phyloP scores from a whole-genome alignment of 495 filamentous ascomycete genomes.

The Sporormia fimetaria region DNA sequence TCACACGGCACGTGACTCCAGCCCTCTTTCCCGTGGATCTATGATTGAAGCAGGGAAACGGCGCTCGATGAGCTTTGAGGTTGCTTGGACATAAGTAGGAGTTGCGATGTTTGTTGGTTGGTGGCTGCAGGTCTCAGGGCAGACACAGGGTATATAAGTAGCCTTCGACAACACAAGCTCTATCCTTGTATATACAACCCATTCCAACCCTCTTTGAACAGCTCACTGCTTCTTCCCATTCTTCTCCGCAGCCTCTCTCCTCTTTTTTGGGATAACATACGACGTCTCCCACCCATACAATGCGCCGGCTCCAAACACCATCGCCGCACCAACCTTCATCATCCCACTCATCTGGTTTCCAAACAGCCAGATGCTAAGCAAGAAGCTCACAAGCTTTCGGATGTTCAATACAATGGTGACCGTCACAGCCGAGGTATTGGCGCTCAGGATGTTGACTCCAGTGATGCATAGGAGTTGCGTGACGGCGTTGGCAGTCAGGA shows the following conservation, averaged over 20 bases:
- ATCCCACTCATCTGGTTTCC: slow-evolving; percentile 66
- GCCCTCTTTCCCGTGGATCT: too few relatives aligned
- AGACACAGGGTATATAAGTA: too few relatives aligned
- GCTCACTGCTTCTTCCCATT: slow-evolving; percentile 8
- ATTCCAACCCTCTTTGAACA: too few relatives aligned
- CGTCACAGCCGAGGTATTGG: slow-evolving; percentile 76
- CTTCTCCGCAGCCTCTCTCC: slow-evolving; percentile 6
- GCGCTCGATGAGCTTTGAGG: too few relatives aligned
- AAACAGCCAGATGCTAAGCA: slow-evolving; percentile 87
- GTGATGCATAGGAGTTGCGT: slow-evolving; percentile 93
- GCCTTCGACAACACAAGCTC: too few relatives aligned
- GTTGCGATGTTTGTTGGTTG: too few relatives aligned
- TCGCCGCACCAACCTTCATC: slow-evolving; percentile 64
- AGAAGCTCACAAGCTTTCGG: slow-evolving; percentile 80
- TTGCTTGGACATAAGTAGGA: too few relatives aligned
- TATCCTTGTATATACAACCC: too few relatives aligned
- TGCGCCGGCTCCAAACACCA: slow-evolving; percentile 82
- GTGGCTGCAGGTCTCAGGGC: too few relatives aligned
- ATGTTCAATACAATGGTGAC: slow-evolving; percentile 95
- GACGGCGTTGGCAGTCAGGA: slow-evolving; percentile 50
- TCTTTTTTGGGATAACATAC: slow-evolving; percentile 23
- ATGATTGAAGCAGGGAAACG: too few relatives aligned
- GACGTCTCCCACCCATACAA: slow-evolving; percentile 69
- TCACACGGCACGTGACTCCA: too few relatives aligned
- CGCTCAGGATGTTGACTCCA: slow-evolving; percentile 82